phyloP scores from a whole-genome alignment of 192 early-diverging fungal genomes.

The Coemansia sp. region DNA sequence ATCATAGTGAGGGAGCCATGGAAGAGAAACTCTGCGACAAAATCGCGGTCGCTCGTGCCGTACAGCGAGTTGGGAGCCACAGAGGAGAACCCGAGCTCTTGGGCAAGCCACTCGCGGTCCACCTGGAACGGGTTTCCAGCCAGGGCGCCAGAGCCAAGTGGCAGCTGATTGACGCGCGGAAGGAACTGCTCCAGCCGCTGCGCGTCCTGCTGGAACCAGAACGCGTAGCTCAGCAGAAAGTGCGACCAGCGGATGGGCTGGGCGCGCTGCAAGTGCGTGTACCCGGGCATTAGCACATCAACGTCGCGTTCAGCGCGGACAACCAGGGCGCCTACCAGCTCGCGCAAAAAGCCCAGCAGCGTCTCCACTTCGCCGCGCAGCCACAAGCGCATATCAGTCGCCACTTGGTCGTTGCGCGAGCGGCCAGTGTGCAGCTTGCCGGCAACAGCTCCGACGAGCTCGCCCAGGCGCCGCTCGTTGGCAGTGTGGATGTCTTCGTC shows the following conservation, averaged over 20 bases:
- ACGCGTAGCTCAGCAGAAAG: constrained; percentile 85
- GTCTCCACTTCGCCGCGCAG: constrained; percentile 73
- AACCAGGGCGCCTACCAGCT: constrained; percentile 70
- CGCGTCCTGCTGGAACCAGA: constrained; percentile 84
- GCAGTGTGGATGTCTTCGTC: constrained; percentile 99
- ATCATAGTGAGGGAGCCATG: constrained; percentile 90
- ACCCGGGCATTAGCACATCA: constrained; percentile 97
- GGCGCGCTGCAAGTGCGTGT: constrained; percentile 97
- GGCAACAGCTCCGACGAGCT: constrained; percentile 85
- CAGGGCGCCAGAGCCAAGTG: constrained; percentile 90
- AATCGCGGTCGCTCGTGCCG: constrained; percentile 93
- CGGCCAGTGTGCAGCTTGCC: constrained; percentile 98
- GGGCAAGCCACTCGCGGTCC: constrained; percentile 84
- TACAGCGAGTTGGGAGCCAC: constrained; percentile 88
- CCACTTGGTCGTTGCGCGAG: constrained; percentile 96
- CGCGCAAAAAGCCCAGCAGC: constrained; percentile 66
- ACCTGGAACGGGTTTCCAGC: constrained; percentile 97
- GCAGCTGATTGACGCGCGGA: constrained; percentile 78
- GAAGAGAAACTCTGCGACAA: constrained; percentile 95
- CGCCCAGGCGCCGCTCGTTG: constrained; percentile 92
- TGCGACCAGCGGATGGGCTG: constrained; percentile 99
- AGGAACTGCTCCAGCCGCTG: constrained; percentile 78
- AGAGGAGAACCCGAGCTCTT: constrained; percentile 82
- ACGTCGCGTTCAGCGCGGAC: constrained; percentile 83
- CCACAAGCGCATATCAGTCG: constrained; percentile 96